Base-by-base conservation (phyloP, 2,329 filamentous ascomycete species). In the Sordariomycetes sp. region DNA sequence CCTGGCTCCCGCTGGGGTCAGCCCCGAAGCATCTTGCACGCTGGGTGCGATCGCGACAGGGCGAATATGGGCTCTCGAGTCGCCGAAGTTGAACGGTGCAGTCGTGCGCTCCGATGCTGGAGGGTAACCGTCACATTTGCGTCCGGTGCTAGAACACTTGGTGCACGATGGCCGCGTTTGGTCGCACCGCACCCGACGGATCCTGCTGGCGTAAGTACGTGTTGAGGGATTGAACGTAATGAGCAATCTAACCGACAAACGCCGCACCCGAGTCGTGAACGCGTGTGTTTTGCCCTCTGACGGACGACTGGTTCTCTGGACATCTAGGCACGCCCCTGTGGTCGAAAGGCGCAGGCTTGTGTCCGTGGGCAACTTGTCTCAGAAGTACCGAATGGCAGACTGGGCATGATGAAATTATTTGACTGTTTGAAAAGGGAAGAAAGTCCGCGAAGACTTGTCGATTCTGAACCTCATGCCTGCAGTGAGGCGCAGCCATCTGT, bases 121-220 rank as follows among this genome's bases (percentile, higher is more conserved):
- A 15, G 19, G 25, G 21, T 34, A 34, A 12, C 33, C 33, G 12
- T 34, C 33, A 20, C 33, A 34, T 12, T 12, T 12, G 20, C 33
- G 33, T 8, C 33, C 33, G 16, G 33, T 34, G 14, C 14, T 29
- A 11, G 33, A 18, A 33, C 59, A 62, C 34, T 59, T 46, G 17
- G 46, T 46, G 35, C 58, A 63, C 8, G 54, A 32, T 0, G 58
- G 59, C 7, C 50, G 51, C 0, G 43, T 39, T 35, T 58, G 57
- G 36, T 63, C 59, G 43, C 59, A 63, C 8, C 55, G 54, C 8
- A 58, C 48, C 31, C 57, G 57, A 6, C 54, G 50, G 35, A 50
- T 55, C 23, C 52, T 47, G 29, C 23, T 25, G 9, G 9, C 23
- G n/a, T n/a, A 25, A n/a, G 23, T 9, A 25, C 9, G n/a, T 9